phyloP scores from a whole-genome alignment of 164 flowering plant species.

The Liriodendron chinense region DNA sequence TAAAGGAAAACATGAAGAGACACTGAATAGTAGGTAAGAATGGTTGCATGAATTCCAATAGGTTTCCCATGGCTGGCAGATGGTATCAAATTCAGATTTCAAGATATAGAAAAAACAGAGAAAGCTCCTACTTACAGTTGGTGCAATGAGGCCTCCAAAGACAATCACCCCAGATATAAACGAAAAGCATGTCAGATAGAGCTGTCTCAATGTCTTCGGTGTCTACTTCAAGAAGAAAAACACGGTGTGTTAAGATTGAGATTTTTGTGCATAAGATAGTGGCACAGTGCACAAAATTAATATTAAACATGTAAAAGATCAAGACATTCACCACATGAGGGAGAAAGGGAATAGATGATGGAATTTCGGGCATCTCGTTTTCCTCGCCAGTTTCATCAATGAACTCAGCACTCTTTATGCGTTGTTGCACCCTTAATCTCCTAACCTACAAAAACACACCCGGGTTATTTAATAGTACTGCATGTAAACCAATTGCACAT shows the following conservation, averaged over 20 bases:
- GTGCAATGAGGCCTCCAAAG: constrained; percentile 91
- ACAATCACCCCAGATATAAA: constrained; percentile 68
- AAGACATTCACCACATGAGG: constrained; percentile 58
- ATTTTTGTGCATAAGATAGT: background rate
- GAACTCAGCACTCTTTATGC: constrained; percentile 36
- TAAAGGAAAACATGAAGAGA: background rate
- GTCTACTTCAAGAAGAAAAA: constrained; percentile 40
- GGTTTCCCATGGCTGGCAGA: background rate
- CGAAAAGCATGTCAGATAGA: constrained; percentile 68
- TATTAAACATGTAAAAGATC: background rate
- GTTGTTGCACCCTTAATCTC: constrained; percentile 71
- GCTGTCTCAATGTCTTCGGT: constrained; percentile 64
- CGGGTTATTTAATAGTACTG: background rate
- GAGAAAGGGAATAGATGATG: constrained; percentile 86
- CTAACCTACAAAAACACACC: constrained; percentile 4
- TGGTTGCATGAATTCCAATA: too few relatives aligned
- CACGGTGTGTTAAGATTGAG: background rate
- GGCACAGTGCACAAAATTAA: background rate
- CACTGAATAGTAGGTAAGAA: background rate
- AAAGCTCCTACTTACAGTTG: constrained; percentile 52
- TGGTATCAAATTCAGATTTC: background rate
- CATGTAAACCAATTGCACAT: background rate
- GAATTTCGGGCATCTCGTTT: constrained; percentile 86
- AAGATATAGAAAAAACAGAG: background rate
- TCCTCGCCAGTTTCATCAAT: constrained; percentile 39